Evolutionary conservation across 305 asterid species (phyloP), one percentile per base, ranked within the genome.

Genomic region (Petunia hybrid): DNA sequence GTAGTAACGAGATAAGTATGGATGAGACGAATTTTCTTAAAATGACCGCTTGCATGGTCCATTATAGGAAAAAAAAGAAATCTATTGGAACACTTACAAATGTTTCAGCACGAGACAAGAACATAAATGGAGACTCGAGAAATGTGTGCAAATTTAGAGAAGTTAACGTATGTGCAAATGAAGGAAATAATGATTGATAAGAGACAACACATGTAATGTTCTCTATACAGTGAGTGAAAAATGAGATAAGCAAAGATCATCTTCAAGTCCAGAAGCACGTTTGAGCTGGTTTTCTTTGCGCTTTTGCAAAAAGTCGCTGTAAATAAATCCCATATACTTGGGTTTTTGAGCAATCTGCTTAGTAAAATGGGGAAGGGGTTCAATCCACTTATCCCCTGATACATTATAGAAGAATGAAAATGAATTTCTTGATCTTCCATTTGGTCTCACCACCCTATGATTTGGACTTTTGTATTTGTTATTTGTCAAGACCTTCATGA

Each of bases 311-410:
- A 53, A 78, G 35, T 89, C 90, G 16, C 80, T 87, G 84, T 69
- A 87, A 2, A 78, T 0, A 12, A 91, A 91, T 6, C 91, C 87
- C 69, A 63, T 81, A 31, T 87, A 91, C 77, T 80, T 88, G 0
- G 93, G 88, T 55, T 81, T 22, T 82, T 91, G 84, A 41, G 84
- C 87, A 7, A 87, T 85, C 7, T 88, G 84, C 56, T 76, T 8
- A 14, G 91, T 88, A 46, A 91, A 88, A 12, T 85, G 78, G 2
- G 87, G 86, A 45, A 91, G 84, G 42, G 92, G 93, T 55, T 91
- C 91, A 8, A 91, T 83, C 90, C 89, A 85, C 63, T 84, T 85
- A 10, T 78, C 90, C 41, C 90, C 90, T 2, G 75, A 82, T 84
- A 87, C 68, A 74, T 84, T 85, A 16, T 86, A 84, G 89, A 91